Conservation (phyloP, 345 rosid genomes). For the Kandelia obovata region DNA sequence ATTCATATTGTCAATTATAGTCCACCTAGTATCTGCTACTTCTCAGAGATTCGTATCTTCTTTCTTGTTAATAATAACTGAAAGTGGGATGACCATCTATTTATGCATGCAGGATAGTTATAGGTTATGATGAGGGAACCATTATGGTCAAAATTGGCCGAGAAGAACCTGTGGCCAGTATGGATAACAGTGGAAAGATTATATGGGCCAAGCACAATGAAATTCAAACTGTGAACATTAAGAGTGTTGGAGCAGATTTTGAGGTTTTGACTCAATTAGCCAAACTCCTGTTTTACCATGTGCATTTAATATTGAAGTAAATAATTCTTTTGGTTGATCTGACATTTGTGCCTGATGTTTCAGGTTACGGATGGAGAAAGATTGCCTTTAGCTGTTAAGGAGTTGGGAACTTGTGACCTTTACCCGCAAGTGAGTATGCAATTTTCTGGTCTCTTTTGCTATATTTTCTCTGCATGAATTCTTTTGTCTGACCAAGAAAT, state of each 20-base stretch:
- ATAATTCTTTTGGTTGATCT: constrained; percentile 18
- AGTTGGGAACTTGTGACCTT: constrained; percentile 98
- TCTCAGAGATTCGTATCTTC: neutral
- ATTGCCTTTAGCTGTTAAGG: constrained; percentile 95
- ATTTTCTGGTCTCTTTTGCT: constrained; percentile 17
- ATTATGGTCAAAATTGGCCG: constrained; percentile 99
- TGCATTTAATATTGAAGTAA: neutral
- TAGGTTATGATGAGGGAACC: constrained; percentile 99
- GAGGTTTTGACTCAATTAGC: constrained; percentile 51
- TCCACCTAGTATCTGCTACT: neutral
- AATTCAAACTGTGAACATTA: constrained; percentile 96
- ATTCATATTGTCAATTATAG: neutral
- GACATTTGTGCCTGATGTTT: constrained; percentile 18
- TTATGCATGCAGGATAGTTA: constrained; percentile 63
- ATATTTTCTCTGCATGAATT: neutral
- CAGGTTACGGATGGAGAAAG: constrained; percentile 98
- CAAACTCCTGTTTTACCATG: constrained; percentile 4
- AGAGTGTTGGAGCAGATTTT: constrained; percentile 89
- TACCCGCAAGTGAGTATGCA: constrained; percentile 83
- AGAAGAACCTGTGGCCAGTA: constrained; percentile 97
- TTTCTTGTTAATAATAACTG: neutral
- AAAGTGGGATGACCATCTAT: neutral
- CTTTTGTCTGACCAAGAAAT: too few relatives aligned
- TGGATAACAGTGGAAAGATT: constrained; percentile 98
- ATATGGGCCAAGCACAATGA: constrained; percentile 99